These are phyloP conservation scores for Trametes sp. DNA, from an alignment of 1,284 basidiomycete genomes.

Conservation along the genomic window DNA sequence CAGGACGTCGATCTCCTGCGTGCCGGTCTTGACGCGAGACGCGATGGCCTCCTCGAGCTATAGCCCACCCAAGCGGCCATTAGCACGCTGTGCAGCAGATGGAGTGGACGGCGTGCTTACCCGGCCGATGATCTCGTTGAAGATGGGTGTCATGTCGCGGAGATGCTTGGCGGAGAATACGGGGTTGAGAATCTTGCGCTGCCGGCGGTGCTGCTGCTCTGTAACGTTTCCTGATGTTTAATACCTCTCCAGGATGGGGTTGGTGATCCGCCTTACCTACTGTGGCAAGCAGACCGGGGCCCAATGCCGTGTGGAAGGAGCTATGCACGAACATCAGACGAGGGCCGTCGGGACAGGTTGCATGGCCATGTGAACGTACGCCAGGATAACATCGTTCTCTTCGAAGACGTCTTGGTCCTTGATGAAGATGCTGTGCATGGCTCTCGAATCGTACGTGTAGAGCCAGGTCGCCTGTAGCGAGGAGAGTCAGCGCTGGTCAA, in stretches of 20 bases:
- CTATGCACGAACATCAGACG: slow-evolving; percentile 4
- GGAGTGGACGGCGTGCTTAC: background rate
- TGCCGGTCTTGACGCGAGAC: slow-evolving; percentile 25
- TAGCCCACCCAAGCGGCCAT: background rate
- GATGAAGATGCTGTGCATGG: slow-evolving; percentile 28
- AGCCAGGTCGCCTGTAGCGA: slow-evolving; percentile 10
- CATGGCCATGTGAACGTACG: slow-evolving; percentile 5
- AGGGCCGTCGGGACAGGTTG: background rate
- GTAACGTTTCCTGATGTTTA: background rate
- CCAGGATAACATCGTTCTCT: slow-evolving; percentile 20
- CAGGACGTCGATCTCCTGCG: slow-evolving; percentile 44
- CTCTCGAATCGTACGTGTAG: slow-evolving; percentile 23
- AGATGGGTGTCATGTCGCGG: slow-evolving; percentile 13
- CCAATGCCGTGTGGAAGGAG: slow-evolving; percentile 23
- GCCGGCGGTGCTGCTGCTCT: slow-evolving; percentile 16
- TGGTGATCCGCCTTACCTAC: slow-evolving; percentile 5
- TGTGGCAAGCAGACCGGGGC: slow-evolving; percentile 32
- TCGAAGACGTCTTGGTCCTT: slow-evolving; percentile 30
- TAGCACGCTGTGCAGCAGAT: background rate
- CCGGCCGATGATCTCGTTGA: slow-evolving; percentile 8
- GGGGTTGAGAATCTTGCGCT: slow-evolving; percentile 21
- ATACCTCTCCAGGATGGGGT: background rate
- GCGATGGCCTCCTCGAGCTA: slow-evolving; percentile 36
- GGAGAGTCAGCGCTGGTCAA: too few relatives aligned
- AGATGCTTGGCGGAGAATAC: slow-evolving; percentile 18